Percentiles rank a stretch among this genome's conserved stretches.
These are phyloP conservation scores for Stagonosporopsis cucurbitacearum DNA, from an alignment of 2,329 filamentous ascomycete genomes.

Conservation along the genomic window DNA sequence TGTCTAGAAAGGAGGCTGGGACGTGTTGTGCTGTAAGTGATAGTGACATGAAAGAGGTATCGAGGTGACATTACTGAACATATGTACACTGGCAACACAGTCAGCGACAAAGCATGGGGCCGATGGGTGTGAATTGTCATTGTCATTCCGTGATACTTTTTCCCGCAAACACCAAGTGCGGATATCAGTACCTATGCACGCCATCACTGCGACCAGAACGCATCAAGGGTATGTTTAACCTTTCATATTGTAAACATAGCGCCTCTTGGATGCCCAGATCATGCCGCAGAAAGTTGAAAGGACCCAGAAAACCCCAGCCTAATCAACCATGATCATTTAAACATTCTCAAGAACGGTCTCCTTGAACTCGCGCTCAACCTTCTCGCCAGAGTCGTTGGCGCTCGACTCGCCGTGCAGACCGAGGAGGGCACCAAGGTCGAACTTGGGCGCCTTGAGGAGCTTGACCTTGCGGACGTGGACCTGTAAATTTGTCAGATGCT, in stretches of 20 bases:
- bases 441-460: constrained; percentile 98
- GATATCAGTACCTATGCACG: constrained; percentile 42
- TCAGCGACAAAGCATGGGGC: constrained; percentile 18
- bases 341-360: constrained; percentile 93
- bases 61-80: constrained; percentile 12
- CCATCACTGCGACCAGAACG: constrained; percentile 44
- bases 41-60: background rate
- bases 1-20: background rate
- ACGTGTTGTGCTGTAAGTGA: background rate
- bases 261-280: constrained; percentile 53
- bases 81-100: constrained; percentile 16
- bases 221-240: constrained; percentile 48
- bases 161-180: constrained; percentile 45
- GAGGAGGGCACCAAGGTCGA: constrained; percentile 95
- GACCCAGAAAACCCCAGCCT: constrained; percentile 48
- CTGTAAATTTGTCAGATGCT: constrained; percentile 55
- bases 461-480: constrained; percentile 99
- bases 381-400: constrained; percentile 95
- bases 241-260: constrained; percentile 52
- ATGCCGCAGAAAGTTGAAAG: constrained; percentile 50
- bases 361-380: constrained; percentile 98
- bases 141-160: constrained; percentile 49
- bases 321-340: constrained; percentile 64
- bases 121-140: constrained; percentile 37
- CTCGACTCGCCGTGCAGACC: constrained; percentile 96